A percentile compares a stretch with the other conserved stretches of the same genome.
phyloP scores from a whole-genome alignment of 345 rosid species.

The Iberis pinnata region DNA sequence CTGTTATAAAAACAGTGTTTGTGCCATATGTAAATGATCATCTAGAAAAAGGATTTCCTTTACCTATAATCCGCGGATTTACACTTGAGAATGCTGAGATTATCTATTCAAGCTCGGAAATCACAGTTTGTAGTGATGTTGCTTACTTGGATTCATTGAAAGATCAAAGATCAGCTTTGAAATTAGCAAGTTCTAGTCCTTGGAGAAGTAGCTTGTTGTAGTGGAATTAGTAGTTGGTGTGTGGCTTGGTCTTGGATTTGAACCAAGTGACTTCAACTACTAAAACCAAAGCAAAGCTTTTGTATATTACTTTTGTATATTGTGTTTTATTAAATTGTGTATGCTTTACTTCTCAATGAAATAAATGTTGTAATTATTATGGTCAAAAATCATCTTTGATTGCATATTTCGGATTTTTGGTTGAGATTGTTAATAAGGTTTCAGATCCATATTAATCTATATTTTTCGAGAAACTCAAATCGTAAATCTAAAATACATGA shows the following conservation, averaged over 20 bases:
- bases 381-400: background rate
- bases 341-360: slow-evolving; percentile 6
- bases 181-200: slow-evolving; percentile 5
- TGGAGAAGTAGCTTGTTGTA: slow-evolving; percentile 8
- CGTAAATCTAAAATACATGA: no score
- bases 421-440: no score
- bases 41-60: slow-evolving; percentile 68
- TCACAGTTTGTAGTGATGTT: slow-evolving; percentile 63
- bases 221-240: slow-evolving; percentile 11
- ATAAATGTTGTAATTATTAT: slow-evolving; percentile 7
- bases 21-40: slow-evolving; percentile 72
- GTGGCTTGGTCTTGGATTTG: background rate
- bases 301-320: slow-evolving; percentile 16
- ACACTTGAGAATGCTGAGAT: slow-evolving; percentile 60
- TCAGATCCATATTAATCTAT: no score
- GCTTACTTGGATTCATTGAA: slow-evolving; percentile 38
- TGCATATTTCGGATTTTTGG: no score
- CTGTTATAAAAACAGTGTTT: slow-evolving; percentile 71
- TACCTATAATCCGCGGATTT: slow-evolving; percentile 85
- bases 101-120: slow-evolving; percentile 43
- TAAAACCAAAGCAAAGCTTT: slow-evolving; percentile 10
- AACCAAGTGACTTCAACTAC: slow-evolving; percentile 10
- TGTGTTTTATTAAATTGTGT: slow-evolving; percentile 5
- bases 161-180: background rate
- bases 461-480: no score